Evolutionary conservation across 805 yeast genomes (phyloP), one percentile per base, ranked within the genome.

Genomic region (Yamadazyma takamatsuzukensis): DNA sequence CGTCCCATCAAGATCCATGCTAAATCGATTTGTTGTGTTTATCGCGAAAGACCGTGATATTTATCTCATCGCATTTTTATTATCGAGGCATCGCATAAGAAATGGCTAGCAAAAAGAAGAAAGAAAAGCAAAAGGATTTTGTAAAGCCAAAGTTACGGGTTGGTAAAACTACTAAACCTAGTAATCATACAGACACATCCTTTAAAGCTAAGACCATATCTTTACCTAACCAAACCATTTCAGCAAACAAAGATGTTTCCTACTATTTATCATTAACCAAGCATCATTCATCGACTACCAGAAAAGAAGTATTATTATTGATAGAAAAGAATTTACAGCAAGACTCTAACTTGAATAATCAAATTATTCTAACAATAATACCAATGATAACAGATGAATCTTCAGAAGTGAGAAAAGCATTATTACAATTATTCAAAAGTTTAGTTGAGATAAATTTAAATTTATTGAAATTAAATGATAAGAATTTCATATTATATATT

Each of bases 171-270:
- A 76, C 78, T 5, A 76, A 76, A 41, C 78, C 88, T 5, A 74
- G 78, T 13, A 86, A 87, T 52, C 76, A 72, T 37, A 93, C 98
- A 4, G 90, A 83, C 45, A 86, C 95, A 0, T 81, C 94, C 0
- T 90, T 90, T 60, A 74, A 72, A 27, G 79, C 95, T 8, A 83
- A 78, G 48, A 54, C 75, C 25, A 70, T 74, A 36, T 58, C 70
- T 18, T 56, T 73, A 21, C 77, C 74, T 7, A 58, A 61, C 38
- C 78, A 74, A 50, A 47, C 64, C 8, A 40, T 69, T 6, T 40
- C 38, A 14, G 26, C 30, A 6, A n/a, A n/a, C n/a, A 39, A 43
- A 26, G 82, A 78, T 53, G 48, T 76, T 13, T 46, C 70, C 4
- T 84, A 78, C 45, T 72, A 83, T 43, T 53, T 88, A n/a, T 68